phyloP scores from a whole-genome alignment of 2,329 filamentous ascomycete species.

The Botrytis aclada region DNA sequence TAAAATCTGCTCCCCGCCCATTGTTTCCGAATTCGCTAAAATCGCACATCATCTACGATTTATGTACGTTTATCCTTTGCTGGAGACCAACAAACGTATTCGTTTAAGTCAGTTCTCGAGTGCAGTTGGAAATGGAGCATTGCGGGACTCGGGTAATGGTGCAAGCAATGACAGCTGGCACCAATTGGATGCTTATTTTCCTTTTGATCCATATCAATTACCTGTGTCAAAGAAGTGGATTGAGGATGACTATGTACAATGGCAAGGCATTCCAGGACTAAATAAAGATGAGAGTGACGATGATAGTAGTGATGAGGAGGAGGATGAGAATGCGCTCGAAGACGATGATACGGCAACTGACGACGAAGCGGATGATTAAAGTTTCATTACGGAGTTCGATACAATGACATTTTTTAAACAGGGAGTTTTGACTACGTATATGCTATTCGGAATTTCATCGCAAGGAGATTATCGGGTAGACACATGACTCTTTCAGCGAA shows the following conservation, averaged over 20 bases:
- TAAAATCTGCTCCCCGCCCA: constrained; percentile 86
- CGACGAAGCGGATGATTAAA: constrained; percentile 31
- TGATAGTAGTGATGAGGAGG: constrained; percentile 45
- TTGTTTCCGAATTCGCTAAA: constrained; percentile 88
- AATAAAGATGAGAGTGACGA: constrained; percentile 56
- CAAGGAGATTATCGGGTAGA: background rate
- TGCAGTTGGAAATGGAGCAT: constrained; percentile 47
- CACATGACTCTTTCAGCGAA: constrained; percentile 5
- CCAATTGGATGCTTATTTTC: constrained; percentile 91
- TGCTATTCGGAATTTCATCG: background rate
- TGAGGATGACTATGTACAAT: constrained; percentile 77
- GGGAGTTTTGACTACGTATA: constrained; percentile 2
- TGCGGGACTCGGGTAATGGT: constrained; percentile 48
- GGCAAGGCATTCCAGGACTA: constrained; percentile 71
- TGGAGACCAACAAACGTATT: constrained; percentile 90
- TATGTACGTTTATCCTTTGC: constrained; percentile 81
- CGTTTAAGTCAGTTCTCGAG: constrained; percentile 70
- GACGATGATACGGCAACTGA: constrained; percentile 31
- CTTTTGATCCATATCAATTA: constrained; percentile 93
- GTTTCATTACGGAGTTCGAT: background rate
- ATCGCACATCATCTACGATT: constrained; percentile 82
- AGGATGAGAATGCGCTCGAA: constrained; percentile 21
- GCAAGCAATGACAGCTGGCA: constrained; percentile 71
- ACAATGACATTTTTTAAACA: background rate
- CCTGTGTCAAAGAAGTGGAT: constrained; percentile 87